Percentiles rank a stretch among this genome's conserved stretches.
Evolutionary conservation across 495 filamentous ascomycete genomes (phyloP).

Genomic region (Penicillium alfredii): DNA sequence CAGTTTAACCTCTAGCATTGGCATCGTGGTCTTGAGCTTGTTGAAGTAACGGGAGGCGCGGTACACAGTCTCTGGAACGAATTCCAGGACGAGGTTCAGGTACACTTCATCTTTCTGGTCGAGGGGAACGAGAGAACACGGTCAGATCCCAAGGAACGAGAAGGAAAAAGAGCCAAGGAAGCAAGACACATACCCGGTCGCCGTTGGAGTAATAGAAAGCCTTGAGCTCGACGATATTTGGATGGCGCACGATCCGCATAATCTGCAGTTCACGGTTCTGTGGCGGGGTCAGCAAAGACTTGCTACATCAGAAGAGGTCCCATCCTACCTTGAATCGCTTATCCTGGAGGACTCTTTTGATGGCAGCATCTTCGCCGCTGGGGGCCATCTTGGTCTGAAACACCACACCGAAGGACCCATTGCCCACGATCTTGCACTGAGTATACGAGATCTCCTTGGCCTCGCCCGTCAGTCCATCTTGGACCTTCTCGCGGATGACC

Average conservation of each 20-base stretch:
- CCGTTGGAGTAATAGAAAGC: constrained; percentile 99
- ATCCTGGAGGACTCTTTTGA: constrained; percentile 97
- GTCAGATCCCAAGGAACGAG: constrained; percentile 12
- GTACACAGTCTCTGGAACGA: constrained; percentile 97
- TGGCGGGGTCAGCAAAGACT: constrained; percentile 28
- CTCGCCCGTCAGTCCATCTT: constrained; percentile 95
- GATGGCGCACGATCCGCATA: constrained; percentile 98
- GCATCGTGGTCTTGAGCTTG: constrained; percentile 99
- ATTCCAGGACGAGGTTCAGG: constrained; percentile 96
- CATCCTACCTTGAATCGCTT: constrained; percentile 97
- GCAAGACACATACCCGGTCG: constrained; percentile 67
- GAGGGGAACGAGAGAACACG: neutral
- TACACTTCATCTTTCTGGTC: constrained; percentile 96
- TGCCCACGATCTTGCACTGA: constrained; percentile 99
- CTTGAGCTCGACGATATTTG: constrained; percentile 97
- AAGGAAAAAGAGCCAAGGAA: constrained; percentile 5
- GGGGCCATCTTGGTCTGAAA: constrained; percentile 98
- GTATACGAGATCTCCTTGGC: constrained; percentile 96
- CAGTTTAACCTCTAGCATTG: constrained; percentile 95
- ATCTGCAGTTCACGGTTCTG: constrained; percentile 99
- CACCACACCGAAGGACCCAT: constrained; percentile 97
- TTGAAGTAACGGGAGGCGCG: constrained; percentile 98
- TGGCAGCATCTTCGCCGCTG: constrained; percentile 94
- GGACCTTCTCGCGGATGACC: constrained; percentile 96
- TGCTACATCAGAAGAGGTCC: too few species aligned